These are phyloP conservation scores for Gynostemma pentaphyllum DNA, from an alignment of 306 rosid genomes.

Conservation along the genomic window DNA sequence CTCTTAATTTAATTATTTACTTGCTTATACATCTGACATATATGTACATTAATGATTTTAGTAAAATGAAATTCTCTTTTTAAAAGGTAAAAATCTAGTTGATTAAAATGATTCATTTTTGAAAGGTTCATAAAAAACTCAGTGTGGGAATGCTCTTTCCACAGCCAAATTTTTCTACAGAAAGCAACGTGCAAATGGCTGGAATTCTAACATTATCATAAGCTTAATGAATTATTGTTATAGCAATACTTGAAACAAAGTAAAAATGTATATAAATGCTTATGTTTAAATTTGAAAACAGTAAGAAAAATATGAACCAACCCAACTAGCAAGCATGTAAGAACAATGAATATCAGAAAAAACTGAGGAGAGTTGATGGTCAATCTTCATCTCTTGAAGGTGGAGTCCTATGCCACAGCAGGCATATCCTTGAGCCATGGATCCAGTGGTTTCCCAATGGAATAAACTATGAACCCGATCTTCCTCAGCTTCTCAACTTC, in stretches of 20 bases:
- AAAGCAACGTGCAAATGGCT: background rate
- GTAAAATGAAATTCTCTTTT: no score
- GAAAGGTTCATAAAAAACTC: no score
- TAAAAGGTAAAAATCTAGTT: no score
- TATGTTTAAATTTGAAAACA: background rate
- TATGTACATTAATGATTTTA: no score
- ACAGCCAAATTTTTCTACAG: background rate
- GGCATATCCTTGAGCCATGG: constrained; percentile 51
- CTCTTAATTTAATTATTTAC: no score
- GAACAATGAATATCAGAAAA: background rate
- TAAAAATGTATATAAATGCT: background rate
- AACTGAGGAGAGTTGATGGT: background rate
- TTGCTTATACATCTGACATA: no score
- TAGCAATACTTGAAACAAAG: background rate
- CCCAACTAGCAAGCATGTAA: background rate
- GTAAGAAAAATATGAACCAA: background rate
- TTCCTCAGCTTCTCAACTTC: constrained; percentile 48
- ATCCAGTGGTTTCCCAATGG: constrained; percentile 68
- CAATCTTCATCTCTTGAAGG: background rate
- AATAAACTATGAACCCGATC: constrained; percentile 64
- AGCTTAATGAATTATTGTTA: background rate
- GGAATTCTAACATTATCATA: background rate
- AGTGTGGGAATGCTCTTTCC: no score
- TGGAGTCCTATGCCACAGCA: constrained; percentile 19
- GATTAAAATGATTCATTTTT: no score